Base-by-base conservation (phyloP, 139 green algal species). In the Coelastrella sp. region DNA sequence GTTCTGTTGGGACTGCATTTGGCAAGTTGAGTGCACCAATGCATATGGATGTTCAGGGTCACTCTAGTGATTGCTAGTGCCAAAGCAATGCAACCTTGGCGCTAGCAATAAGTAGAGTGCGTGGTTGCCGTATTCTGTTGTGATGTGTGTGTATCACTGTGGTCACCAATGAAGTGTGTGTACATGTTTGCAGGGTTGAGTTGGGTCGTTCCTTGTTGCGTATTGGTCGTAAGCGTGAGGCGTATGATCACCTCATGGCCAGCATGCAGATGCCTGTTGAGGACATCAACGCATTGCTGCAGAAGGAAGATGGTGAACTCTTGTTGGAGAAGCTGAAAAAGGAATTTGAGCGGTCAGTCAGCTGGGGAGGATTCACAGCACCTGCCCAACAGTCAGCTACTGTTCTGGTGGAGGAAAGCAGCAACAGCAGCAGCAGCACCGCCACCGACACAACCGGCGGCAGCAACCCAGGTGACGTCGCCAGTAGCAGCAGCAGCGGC, bases 261-360 rank as follows among this genome's bases (percentile, higher is more conserved):
- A 65, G 92, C 76, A 73, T 92, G 68, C 16, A 65, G 0, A 54
- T 95, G 87, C 89, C 93, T 23, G 87, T 95, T 23, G 93, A 95
- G 56, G 94, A 96, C 80, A 91, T 96, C 58, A 96, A 96, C 14
- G 89, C 92, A 0, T 20, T 93, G 68, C 90, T 95, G 90, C 90
- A 94, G 77, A 75, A 80, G 77, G 89, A 89, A 8, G 86, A 92
- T 32, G 73, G 65, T 8, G 79, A 86, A 83, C 47, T 88, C 54
- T 57, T 95, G 76, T 81, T 95, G 54, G 81, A 88, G 20, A 68
- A 90, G 68, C 89, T 94, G 65, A n/a, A 80, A 73, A 22, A 14
- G 3, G 88, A 91, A 58, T 87, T 91, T 64, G 87, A 86, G 78
- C 47, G 64, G 17, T 59, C 78, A 17, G 79, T 87, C 17, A 81